Base-by-base conservation (phyloP, 352 stramenopile genomes). In the Phytophthora tubulina region DNA sequence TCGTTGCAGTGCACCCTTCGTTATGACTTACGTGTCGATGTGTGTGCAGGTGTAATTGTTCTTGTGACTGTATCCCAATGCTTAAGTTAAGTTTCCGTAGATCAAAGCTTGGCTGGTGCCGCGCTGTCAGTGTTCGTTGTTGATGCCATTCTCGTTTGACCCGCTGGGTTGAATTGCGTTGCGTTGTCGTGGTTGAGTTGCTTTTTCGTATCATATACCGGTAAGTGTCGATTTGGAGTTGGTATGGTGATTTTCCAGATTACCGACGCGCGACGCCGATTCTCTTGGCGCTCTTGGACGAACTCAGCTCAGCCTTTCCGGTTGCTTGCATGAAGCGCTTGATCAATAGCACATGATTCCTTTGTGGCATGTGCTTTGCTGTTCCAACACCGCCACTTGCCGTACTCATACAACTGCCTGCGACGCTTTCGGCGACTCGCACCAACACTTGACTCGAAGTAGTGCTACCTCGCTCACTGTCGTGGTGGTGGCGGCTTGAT, bases 291-390 rank as follows among this genome's bases (percentile, higher is more conserved):
- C 65, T 74, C 17, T 50, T 72, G 1, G 63, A 61, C 10, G 63
- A 62, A 11, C 49, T 52, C 13, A 42, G 11, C 3, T 76, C 70
- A 3, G 39, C 62, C 51, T 78, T 82, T 9, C 69, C 75, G 3
- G 76, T 46, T 57, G 68, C 57, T 51, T 84, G 75, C 72, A 90
- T 80, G 59, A 85, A 86, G 11, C 82, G 73, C 62, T 86, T 84
- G 15, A 91, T 78, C 36, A 90, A 69, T 27, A 92, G 76, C 33
- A 79, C 68, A 53, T 90, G 81, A 44, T 57, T 82, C 13, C 78
- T 67, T 66, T 88, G 78, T 0, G 85, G 85, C 21, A 83, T 91
- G 74, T 88, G 89, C 63, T 90, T 92, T 3, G 85, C 82, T 15
- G 70, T 73, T 30, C 78, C 74, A 11, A 90, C 49, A 10, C 56